Evolutionary conservation across 306 rosid genomes (phyloP).

Genomic region (Neltuma alba): DNA sequence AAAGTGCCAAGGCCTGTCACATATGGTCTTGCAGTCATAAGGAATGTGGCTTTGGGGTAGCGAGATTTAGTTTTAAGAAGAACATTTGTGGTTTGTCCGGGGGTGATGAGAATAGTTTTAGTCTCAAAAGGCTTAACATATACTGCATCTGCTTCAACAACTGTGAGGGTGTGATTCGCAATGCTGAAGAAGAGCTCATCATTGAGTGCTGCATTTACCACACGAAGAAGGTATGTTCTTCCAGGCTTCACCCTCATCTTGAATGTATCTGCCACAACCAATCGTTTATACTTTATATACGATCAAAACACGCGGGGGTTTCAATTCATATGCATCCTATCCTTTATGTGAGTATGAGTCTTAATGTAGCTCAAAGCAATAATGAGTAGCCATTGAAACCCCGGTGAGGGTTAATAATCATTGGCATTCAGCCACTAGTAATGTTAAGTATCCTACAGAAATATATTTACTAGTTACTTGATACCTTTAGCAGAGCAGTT

Average conservation of each 20-base stretch:
- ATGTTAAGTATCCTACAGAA: neutral
- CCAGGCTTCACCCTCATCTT: conserved; percentile 49
- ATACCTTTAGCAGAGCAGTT: conserved; percentile 76
- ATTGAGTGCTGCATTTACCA: conserved; percentile 56
- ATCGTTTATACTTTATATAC: neutral
- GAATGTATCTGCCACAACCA: conserved; percentile 41
- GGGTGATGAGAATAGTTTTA: conserved; percentile 43
- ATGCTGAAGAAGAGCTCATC: conserved; percentile 56
- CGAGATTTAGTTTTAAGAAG: conserved; percentile 48
- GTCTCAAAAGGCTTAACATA: conserved; percentile 52
- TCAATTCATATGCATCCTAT: too few species aligned
- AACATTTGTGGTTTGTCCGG: conserved; percentile 59
- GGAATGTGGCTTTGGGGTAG: conserved; percentile 51
- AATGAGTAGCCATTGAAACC: neutral
- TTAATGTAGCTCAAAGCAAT: too few species aligned
- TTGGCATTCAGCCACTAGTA: neutral
- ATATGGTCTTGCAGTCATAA: conserved; percentile 48
- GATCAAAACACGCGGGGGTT: too few species aligned
- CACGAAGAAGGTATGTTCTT: conserved; percentile 51
- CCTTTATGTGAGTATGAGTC: too few species aligned
- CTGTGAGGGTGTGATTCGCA: conserved; percentile 55
- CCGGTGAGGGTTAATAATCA: neutral
- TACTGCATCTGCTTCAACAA: conserved; percentile 51
- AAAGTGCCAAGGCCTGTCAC: conserved; percentile 46
- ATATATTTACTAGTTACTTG: neutral